phyloP scores from a whole-genome alignment of 192 early-diverging fungal genomes.

The Haplosporangium gracile region DNA sequence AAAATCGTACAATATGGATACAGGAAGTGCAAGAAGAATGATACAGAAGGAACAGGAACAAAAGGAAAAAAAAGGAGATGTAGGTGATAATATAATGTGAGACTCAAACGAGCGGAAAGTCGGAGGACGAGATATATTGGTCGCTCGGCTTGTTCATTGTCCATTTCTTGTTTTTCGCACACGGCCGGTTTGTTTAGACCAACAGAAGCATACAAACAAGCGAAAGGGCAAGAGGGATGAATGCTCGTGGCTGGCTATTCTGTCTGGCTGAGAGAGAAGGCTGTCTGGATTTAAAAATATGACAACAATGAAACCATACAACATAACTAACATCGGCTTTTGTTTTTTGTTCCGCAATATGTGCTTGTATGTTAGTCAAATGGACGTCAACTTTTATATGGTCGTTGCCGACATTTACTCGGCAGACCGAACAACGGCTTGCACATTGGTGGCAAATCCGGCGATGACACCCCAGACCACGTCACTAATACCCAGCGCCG shows the following conservation, averaged over 20 bases:
- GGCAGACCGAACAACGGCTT: conserved; percentile 53
- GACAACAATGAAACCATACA: not conserved
- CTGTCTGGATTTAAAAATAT: not conserved
- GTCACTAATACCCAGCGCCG: conserved; percentile 1
- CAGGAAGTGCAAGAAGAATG: not conserved
- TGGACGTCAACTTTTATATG: conserved; percentile 64
- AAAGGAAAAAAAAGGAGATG: not conserved
- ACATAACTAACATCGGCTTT: not conserved
- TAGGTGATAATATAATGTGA: not conserved
- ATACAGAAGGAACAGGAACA: not conserved
- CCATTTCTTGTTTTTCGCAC: not conserved
- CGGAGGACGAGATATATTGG: not conserved
- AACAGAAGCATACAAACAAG: not conserved
- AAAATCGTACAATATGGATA: not conserved
- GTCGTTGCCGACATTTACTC: conserved; percentile 65
- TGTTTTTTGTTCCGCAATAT: not conserved
- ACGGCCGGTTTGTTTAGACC: not conserved
- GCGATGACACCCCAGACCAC: conserved; percentile 17
- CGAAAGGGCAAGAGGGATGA: not conserved
- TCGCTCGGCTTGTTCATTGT: too few relatives aligned
- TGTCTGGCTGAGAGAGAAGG: not conserved
- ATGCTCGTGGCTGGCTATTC: not conserved
- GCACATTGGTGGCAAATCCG: conserved; percentile 61
- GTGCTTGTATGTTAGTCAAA: conserved; percentile 31
- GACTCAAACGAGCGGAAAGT: not conserved